Conservation (phyloP, 192 early-diverging fungal species). For the Chytriomyces confervae region DNA sequence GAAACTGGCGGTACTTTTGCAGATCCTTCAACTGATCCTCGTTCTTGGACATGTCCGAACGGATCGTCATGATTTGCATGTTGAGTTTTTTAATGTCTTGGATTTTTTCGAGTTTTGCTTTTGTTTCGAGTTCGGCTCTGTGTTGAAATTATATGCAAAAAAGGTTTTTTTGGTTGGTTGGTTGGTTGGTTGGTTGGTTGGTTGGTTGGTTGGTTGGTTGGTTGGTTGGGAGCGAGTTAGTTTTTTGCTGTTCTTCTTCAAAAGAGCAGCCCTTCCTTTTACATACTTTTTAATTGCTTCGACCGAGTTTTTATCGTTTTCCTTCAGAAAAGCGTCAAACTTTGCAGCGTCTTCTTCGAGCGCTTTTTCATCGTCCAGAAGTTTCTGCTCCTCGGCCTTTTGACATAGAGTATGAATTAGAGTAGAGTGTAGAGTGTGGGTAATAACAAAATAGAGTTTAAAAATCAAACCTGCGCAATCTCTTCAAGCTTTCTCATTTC, state of each 20-base stretch:
- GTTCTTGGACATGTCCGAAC: slow-evolving; percentile 66
- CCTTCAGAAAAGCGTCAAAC: slow-evolving; percentile 66
- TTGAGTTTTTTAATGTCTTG: slow-evolving; percentile 68
- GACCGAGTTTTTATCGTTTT: slow-evolving; percentile 68
- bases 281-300: slow-evolving; percentile 61
- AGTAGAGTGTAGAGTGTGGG: neutral
- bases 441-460: neutral
- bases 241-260: neutral
- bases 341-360: slow-evolving; percentile 67
- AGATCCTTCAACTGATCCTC: slow-evolving; percentile 67
- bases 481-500: slow-evolving; percentile 67
- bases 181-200: too few species aligned
- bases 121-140: slow-evolving; percentile 67
- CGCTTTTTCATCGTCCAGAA: slow-evolving; percentile 65
- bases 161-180: too few species aligned
- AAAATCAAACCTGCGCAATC: slow-evolving; percentile 54
- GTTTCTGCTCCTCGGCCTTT: slow-evolving; percentile 64
- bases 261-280: neutral
- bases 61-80: slow-evolving; percentile 62
- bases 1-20: slow-evolving; percentile 62
- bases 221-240: neutral
- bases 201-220: too few species aligned
- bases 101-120: slow-evolving; percentile 65
- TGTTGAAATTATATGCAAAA: too few species aligned
- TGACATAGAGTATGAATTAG: neutral